phyloP scores from a whole-genome alignment of 768 basidiomycete genomes.

The Rhodotorula graminis region DNA sequence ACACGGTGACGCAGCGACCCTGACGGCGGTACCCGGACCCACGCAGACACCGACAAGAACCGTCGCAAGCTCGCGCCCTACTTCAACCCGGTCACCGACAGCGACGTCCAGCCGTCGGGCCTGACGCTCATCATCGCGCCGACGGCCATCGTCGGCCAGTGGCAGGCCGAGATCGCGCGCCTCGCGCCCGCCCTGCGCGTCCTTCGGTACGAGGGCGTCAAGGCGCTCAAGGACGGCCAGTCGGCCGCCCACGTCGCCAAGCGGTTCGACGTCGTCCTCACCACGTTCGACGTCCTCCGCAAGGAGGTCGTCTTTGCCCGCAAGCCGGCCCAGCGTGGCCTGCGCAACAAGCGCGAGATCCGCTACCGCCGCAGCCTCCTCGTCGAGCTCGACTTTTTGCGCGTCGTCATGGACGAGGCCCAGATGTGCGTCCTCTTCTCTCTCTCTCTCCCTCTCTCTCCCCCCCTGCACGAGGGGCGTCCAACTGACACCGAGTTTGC shows the following conservation, averaged over 20 bases:
- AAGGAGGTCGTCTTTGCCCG: constrained; percentile 37
- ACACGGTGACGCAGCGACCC: background rate
- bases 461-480: too few relatives aligned
- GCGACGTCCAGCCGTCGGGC: constrained; percentile 41
- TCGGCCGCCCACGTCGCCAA: constrained; percentile 8
- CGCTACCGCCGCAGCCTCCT: constrained; percentile 36
- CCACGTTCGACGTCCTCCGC: constrained; percentile 40
- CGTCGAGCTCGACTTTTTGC: constrained; percentile 40
- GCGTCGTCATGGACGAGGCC: constrained; percentile 50
- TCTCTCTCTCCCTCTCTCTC: constrained; percentile 1
- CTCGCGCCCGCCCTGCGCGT: constrained; percentile 48
- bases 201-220: constrained; percentile 46
- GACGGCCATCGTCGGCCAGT: constrained; percentile 47
- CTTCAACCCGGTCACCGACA: constrained; percentile 21
- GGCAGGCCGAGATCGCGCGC: constrained; percentile 47
- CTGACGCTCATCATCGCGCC: constrained; percentile 50
- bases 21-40: too few relatives aligned
- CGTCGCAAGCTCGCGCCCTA: constrained; percentile 29
- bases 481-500: constrained; percentile 12
- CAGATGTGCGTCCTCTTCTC: constrained; percentile 43
- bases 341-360: constrained; percentile 23
- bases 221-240: background rate
- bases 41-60: constrained; percentile 23
- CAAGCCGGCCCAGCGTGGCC: constrained; percentile 33
- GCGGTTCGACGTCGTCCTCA: constrained; percentile 40